phyloP scores from a whole-genome alignment of 2,329 filamentous ascomycete species.

The Aspergillus hiratsukae region DNA sequence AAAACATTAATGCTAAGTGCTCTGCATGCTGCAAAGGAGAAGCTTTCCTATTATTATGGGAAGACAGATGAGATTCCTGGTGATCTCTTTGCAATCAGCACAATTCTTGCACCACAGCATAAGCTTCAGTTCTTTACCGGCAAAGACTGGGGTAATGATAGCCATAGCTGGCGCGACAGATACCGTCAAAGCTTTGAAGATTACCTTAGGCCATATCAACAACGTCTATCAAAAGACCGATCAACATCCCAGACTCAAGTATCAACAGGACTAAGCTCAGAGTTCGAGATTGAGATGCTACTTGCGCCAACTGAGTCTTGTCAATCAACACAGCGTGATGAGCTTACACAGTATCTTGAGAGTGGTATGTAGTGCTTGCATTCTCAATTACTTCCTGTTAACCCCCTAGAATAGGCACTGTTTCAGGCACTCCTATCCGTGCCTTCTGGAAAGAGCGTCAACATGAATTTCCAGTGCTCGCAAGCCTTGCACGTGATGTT shows the following conservation, averaged over 20 bases:
- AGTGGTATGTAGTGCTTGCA: conserved; percentile 2
- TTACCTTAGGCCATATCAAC: conserved; percentile 1
- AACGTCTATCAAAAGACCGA: too few relatives aligned
- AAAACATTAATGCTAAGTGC: conserved; percentile 11
- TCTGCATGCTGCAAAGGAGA: conserved; percentile 1
- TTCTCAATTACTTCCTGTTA: too few relatives aligned
- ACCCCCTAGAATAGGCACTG: background rate
- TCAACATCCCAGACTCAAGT: too few relatives aligned
- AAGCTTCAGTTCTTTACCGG: conserved; percentile 15
- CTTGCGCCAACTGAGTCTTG: too few relatives aligned
- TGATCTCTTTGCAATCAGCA: background rate
- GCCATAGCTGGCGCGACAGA: too few relatives aligned
- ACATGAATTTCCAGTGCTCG: conserved; percentile 1
- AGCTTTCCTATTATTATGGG: conserved; percentile 13
- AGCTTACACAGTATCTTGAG: background rate
- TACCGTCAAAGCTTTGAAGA: conserved; percentile 4
- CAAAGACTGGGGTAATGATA: conserved; percentile 8
- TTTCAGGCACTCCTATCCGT: background rate
- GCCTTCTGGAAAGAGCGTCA: conserved; percentile 1
- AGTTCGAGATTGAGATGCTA: too few relatives aligned
- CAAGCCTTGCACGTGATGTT: background rate
- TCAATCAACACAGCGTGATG: background rate
- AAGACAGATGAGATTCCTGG: conserved; percentile 6
- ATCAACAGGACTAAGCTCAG: background rate
- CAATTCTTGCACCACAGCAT: conserved; percentile 8